Evolutionary conservation across 2,329 filamentous ascomycete genomes (phyloP), one percentile per base, ranked within the genome.

Genomic region (Gnomoniopsis smithogilvyi): DNA sequence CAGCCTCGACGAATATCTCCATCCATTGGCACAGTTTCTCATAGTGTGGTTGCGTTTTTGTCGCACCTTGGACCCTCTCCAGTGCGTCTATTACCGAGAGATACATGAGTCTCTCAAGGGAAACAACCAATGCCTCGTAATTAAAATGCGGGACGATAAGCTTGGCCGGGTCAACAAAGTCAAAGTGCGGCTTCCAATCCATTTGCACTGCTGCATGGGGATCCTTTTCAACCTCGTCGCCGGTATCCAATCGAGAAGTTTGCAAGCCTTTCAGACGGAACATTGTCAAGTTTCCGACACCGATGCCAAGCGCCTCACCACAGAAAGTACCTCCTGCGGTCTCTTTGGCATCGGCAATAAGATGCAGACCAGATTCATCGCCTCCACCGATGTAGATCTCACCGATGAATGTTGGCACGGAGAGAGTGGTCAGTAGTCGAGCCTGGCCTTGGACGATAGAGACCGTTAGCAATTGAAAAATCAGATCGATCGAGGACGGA

Each of bases 391-490:
- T 38, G 15, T 63, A 60, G 11, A 65, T 49, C 46, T 68, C 65
- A 24, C 67, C 68, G 58, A 67, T 70, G 45, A 62, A 61, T 0
- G 69, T 69, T 11, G 70, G 69, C 0, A 70, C 64, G 1, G 59
- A 59, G 12, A 65, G 56, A 21, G 62, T 62, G 1, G 60, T 58
- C 12, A 62, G 56, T 7, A 41, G 22, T 21, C 49, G 34, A 7
- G 51, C 45, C 4, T 43, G 38, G 0, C 51, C 51, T 8, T 15
- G 6, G 38, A 34, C 30, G 15, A 54, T n/a, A 7, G 38, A 34
- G 3, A 41, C 34, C 0, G 21, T 24, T 11, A 46, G 36, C 1
- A 38, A 34, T 8, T 54, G 51, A 24, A 45, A n/a, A 2, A 54
- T 7, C 7, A 19, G 33, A 33, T 48, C 46, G 3, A 48, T 12